Conservation (phyloP, 441 rosid genomes). For the Euphorbia corollata region DNA sequence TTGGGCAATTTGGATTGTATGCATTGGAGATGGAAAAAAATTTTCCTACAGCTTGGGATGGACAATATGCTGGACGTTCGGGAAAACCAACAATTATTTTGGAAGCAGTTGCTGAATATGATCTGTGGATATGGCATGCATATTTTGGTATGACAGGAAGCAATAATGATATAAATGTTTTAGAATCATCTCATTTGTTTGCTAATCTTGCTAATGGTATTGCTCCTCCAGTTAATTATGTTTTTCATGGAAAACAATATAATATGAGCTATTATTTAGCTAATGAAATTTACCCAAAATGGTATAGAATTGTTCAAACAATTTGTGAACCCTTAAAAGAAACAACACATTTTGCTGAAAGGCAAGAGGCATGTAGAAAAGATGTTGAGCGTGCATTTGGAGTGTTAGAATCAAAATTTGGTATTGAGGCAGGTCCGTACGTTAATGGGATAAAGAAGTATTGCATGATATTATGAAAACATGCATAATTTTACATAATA, state of each 20-base stretch:
- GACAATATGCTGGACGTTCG: not conserved
- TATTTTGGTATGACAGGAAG: not conserved
- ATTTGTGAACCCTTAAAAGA: not conserved
- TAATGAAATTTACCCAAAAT: not conserved
- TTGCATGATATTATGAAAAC: no score
- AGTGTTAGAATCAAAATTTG: not conserved
- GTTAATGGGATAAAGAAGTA: no score
- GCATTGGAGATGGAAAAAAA: conserved; percentile 13
- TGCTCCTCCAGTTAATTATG: no score
- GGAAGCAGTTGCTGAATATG: conserved; percentile 1
- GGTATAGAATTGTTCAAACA: not conserved
- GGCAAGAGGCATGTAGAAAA: no score
- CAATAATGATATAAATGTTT: conserved; percentile 5
- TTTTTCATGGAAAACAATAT: conserved; percentile 10
- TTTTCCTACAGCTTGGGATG: not conserved
- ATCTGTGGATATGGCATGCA: conserved; percentile 9
- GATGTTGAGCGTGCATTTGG: not conserved
- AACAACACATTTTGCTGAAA: no score
- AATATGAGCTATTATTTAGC: conserved; percentile 12
- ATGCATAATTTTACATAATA: no score
- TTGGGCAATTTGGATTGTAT: conserved; percentile 11
- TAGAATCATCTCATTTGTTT: not conserved
- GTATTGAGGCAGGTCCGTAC: not conserved
- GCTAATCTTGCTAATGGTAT: no score
- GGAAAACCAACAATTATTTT: conserved; percentile 5